Percentiles rank a stretch among this genome's conserved stretches.
Conservation (phyloP, 805 yeast genomes). For the Pichia deserticola region DNA sequence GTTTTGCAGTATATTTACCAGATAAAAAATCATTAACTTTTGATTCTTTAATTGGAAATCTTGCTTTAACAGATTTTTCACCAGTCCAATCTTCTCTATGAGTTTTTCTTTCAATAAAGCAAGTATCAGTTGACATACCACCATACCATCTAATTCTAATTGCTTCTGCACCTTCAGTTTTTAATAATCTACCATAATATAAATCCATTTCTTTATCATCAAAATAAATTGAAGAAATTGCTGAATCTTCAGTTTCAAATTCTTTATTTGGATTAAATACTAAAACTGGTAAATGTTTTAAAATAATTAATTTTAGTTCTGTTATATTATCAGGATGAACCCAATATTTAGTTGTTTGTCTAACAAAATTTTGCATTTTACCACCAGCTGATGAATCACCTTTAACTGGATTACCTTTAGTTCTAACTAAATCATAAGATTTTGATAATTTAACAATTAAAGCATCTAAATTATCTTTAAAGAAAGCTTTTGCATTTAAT, state of each 20-base stretch:
- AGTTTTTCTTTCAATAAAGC: constrained; percentile 94
- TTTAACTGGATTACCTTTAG: constrained; percentile 89
- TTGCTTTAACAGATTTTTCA: constrained; percentile 96
- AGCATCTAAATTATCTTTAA: constrained; percentile 87
- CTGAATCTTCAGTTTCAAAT: constrained; percentile 89
- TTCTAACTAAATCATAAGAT: constrained; percentile 86
- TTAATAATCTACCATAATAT: constrained; percentile 88
- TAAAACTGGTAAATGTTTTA: constrained; percentile 93
- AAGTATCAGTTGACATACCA: constrained; percentile 87
- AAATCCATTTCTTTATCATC: constrained; percentile 86
- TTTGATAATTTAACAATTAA: constrained; percentile 84
- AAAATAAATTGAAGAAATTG: constrained; percentile 93
- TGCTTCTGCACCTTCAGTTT: constrained; percentile 98
- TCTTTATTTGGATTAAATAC: constrained; percentile 96
- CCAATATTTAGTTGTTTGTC: constrained; percentile 99
- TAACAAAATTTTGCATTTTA: constrained; percentile 91
- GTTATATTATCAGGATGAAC: constrained; percentile 98
- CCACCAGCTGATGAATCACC: constrained; percentile 99
- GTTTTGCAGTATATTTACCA: constrained; percentile 81
- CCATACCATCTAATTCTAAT: constrained; percentile 99
- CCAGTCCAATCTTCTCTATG: constrained; percentile 99
- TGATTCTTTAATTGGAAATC: constrained; percentile 88
- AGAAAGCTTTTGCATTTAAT: constrained; percentile 89
- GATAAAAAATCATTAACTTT: constrained; percentile 75
- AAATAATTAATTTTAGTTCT: constrained; percentile 82